Base-by-base conservation (phyloP, 2,329 filamentous ascomycete genomes). In the Paracoccidioides brasiliensis region DNA sequence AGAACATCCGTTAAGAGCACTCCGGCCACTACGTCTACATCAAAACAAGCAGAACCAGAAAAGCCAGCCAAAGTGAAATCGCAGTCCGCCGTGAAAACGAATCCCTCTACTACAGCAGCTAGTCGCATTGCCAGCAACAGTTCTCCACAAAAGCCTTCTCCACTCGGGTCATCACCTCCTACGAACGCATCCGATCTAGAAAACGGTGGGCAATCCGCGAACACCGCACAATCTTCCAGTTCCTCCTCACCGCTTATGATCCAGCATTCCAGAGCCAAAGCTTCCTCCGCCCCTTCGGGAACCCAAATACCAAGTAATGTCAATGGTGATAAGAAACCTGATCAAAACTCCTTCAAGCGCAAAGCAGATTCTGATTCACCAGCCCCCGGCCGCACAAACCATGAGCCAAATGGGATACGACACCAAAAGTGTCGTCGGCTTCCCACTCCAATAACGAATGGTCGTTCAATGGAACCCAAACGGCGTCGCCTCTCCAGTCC, bases 111-210 rank as follows among this genome's bases (percentile, higher is more conserved):
- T 57, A 64, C 69, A 14, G 59, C 66, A 28, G 62, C 66, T 67
- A 72, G 66, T 56, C 72, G 64, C 59, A 66, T 62, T 64, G 66
- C 64, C 52, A 69, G 62, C 52, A 72, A 69, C 28, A 81, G 73
- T 57, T 80, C 79, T 44, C 79, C 81, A 1, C 78, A 77, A 63
- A 83, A 83, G 54, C 80, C 80, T 2, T 83, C 81, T 14, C 80
- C 80, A 10, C 75, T 83, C 9, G 80, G 78, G 8, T 80, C 79
- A 5, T 82, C 81, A 2, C 79, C 80, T 28, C 80, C 80, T 5
- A 76, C 80, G 58, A 82, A 81, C 64, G 78, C 78, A 33, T 82
- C 80, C 22, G 79, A 83, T 63, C 70, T 78, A 55, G 72, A 79
- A 58, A 70, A 76, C 63, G 69, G 70, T 59, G 67, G 60, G 52